These are phyloP conservation scores for Lactifluus hygrophoroides DNA, from an alignment of 768 basidiomycete species.

Conservation along the genomic window DNA sequence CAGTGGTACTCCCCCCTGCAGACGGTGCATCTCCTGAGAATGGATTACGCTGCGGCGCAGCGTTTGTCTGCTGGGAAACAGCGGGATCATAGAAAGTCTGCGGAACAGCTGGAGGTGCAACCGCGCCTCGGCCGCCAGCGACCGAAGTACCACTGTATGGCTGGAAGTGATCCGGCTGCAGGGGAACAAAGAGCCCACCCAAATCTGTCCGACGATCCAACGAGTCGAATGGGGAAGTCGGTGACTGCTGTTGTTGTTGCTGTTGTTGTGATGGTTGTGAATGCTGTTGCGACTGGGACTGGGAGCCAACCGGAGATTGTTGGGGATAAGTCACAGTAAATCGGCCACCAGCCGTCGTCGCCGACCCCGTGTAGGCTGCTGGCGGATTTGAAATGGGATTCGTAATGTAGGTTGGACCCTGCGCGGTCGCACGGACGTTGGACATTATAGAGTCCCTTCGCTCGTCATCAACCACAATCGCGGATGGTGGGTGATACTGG, in stretches of 20 bases:
- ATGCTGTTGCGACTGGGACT: slow-evolving; percentile 21
- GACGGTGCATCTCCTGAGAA: slow-evolving; percentile 22
- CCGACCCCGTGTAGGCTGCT: slow-evolving; percentile 53
- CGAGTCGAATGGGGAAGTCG: slow-evolving; percentile 46
- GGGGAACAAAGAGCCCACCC: slow-evolving; percentile 63
- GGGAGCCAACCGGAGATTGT: slow-evolving; percentile 18
- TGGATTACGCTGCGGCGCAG: slow-evolving; percentile 30
- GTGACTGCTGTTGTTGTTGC: slow-evolving; percentile 29
- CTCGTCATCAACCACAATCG: slow-evolving; percentile 61
- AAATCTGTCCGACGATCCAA: slow-evolving; percentile 57
- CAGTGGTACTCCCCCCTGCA: slow-evolving; percentile 20
- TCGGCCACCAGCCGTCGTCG: slow-evolving; percentile 48
- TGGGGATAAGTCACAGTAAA: slow-evolving; percentile 47
- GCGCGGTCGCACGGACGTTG: slow-evolving; percentile 59
- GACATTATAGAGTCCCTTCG: slow-evolving; percentile 77
- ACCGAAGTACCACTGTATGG: slow-evolving; percentile 35
- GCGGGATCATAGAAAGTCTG: slow-evolving; percentile 65
- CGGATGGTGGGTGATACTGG: slow-evolving; percentile 53
- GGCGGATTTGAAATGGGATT: slow-evolving; percentile 67
- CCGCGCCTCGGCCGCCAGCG: slow-evolving; percentile 32
- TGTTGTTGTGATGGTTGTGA: slow-evolving; percentile 25
- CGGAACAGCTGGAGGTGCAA: slow-evolving; percentile 43
- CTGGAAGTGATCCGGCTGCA: slow-evolving; percentile 76
- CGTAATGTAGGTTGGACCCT: slow-evolving; percentile 26
- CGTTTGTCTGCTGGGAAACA: slow-evolving; percentile 34